Conservation (phyloP, 2,329 filamentous ascomycete species). For the Talaromyces sp. region DNA sequence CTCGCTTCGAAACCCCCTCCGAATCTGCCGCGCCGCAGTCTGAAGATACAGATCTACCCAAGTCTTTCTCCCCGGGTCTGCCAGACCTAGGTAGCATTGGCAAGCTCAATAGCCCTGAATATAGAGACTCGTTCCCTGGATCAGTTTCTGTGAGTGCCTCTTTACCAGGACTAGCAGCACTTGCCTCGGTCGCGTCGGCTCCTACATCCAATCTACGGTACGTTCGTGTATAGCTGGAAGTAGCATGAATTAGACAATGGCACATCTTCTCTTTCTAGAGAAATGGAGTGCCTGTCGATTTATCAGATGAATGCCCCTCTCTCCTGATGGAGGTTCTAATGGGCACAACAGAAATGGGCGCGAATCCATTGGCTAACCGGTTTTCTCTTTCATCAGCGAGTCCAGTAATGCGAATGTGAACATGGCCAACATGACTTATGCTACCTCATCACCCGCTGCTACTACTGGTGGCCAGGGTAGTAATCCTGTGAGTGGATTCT, state of each 20-base stretch:
- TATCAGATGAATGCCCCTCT: slow-evolving; percentile 14
- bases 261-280: not conserved
- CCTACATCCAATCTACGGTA: slow-evolving; percentile 57
- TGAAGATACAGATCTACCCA: slow-evolving; percentile 48
- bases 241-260: not conserved
- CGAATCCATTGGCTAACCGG: slow-evolving; percentile 26
- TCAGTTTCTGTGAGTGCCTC: slow-evolving; percentile 43
- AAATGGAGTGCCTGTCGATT: too few relatives aligned
- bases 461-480: slow-evolving; percentile 65
- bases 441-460: slow-evolving; percentile 66
- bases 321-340: slow-evolving; percentile 10
- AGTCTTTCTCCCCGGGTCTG: slow-evolving; percentile 47
- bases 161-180: slow-evolving; percentile 61
- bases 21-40: slow-evolving; percentile 52
- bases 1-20: slow-evolving; percentile 49
- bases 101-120: slow-evolving; percentile 30
- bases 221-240: slow-evolving; percentile 20
- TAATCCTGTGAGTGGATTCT: slow-evolving; percentile 43
- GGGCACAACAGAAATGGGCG: slow-evolving; percentile 17
- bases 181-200: slow-evolving; percentile 61
- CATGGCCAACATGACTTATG: slow-evolving; percentile 63
- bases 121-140: slow-evolving; percentile 29
- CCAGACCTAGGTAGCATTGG: slow-evolving; percentile 34
- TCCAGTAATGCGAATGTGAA: slow-evolving; percentile 52
- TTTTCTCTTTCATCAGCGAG: slow-evolving; percentile 27